Conservation (phyloP, 2,329 filamentous ascomycete species). For the Hypoxylon sp. region DNA sequence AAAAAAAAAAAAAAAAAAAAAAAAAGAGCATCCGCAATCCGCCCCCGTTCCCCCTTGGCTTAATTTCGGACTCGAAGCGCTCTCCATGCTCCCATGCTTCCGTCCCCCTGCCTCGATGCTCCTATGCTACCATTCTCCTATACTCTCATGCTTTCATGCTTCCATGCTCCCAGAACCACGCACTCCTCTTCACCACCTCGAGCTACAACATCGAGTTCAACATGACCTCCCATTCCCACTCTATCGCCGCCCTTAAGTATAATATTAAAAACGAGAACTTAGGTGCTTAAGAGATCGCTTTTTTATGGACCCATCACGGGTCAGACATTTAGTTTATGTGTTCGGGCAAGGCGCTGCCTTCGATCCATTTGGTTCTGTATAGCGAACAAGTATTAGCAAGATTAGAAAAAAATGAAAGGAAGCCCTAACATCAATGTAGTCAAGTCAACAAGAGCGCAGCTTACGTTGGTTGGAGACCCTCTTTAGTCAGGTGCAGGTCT, state of each 20-base stretch:
- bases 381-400: slow-evolving; percentile 26
- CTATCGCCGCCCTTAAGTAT: slow-evolving; percentile 28
- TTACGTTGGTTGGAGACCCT: slow-evolving; percentile 48
- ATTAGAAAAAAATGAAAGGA: not conserved
- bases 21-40: not conserved
- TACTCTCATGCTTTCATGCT: too few relatives aligned
- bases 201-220: not conserved
- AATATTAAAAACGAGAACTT: slow-evolving; percentile 30
- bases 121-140: too few relatives aligned
- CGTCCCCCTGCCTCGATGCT: too few relatives aligned
- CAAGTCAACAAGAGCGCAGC: slow-evolving; percentile 15
- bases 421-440: too few relatives aligned
- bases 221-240: slow-evolving; percentile 17
- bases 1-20: too few relatives aligned
- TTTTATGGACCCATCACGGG: slow-evolving; percentile 2
- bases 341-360: slow-evolving; percentile 60
- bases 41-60: too few relatives aligned
- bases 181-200: not conserved
- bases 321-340: slow-evolving; percentile 65
- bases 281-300: slow-evolving; percentile 20
- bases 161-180: not conserved
- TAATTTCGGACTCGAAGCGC: too few relatives aligned
- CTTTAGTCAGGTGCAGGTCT: slow-evolving; percentile 50
- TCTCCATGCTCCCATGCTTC: too few relatives aligned
- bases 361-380: slow-evolving; percentile 48